A percentile compares a stretch with the other conserved stretches of the same genome.
Conservation (phyloP, 148 eudicot genomes). For the Heliosperma pusillum region DNA sequence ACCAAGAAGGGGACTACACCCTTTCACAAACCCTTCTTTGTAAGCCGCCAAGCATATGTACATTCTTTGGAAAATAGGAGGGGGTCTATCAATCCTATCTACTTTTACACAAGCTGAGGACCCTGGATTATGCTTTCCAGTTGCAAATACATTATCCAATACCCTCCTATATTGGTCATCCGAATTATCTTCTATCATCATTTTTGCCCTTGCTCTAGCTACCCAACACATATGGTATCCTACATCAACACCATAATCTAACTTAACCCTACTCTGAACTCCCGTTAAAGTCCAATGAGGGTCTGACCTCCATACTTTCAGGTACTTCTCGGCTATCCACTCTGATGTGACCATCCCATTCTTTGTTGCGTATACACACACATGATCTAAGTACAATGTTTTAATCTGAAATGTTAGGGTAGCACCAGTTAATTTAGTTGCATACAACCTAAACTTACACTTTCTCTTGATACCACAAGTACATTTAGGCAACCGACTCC, state of each 20-base stretch:
- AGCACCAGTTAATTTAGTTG: not conserved
- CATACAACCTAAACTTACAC: not conserved
- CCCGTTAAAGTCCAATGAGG: not conserved
- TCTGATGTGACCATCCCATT: too few relatives aligned
- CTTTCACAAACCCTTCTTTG: not conserved
- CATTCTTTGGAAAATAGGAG: too few relatives aligned
- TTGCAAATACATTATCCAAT: not conserved
- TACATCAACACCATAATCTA: too few relatives aligned
- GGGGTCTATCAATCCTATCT: not conserved
- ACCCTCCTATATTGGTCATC: not conserved
- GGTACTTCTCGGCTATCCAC: not conserved
- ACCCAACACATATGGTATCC: too few relatives aligned
- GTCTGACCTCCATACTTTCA: too few relatives aligned
- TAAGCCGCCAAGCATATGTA: too few relatives aligned
- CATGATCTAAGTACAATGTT: too few relatives aligned
- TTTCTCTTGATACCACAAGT: too few relatives aligned
- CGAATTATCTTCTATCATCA: not conserved
- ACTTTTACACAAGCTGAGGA: not conserved
- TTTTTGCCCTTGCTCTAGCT: too few relatives aligned
- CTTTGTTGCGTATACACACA: not conserved
- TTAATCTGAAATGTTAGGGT: not conserved
- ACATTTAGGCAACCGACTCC: too few relatives aligned
- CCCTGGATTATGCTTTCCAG: not conserved
- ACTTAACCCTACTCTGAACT: not conserved
- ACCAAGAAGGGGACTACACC: slow-evolving; percentile 1